These are phyloP conservation scores for Tetradesmus lagerheimii DNA, from an alignment of 139 green algal genomes.

Conservation along the genomic window DNA sequence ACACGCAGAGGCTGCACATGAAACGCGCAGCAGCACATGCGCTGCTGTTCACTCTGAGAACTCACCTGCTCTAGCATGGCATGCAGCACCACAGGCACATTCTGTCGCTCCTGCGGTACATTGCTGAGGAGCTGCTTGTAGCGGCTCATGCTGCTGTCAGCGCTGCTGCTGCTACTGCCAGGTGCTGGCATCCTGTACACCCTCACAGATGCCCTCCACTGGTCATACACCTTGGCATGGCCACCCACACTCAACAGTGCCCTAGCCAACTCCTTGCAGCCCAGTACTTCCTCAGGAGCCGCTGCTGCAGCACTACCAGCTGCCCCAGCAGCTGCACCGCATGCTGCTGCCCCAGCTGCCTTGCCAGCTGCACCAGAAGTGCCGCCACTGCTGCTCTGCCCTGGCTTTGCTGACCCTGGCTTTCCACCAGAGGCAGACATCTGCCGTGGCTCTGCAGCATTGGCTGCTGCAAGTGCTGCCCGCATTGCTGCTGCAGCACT, in stretches of 20 bases:
- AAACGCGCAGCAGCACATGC: neutral
- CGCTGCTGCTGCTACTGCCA: constrained; percentile 7
- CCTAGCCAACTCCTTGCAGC: constrained; percentile 50
- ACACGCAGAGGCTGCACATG: neutral
- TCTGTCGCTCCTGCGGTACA: constrained; percentile 62
- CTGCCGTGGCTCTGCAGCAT: neutral
- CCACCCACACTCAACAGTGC: constrained; percentile 42
- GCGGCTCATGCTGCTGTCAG: constrained; percentile 24
- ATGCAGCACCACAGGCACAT: constrained; percentile 67
- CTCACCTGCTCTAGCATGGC: constrained; percentile 71
- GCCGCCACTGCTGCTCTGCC: neutral
- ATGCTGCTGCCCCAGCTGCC: neutral
- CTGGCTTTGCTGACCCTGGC: neutral
- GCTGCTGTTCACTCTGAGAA: too few relatives aligned
- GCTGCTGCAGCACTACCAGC: constrained; percentile 19
- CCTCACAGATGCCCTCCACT: constrained; percentile 55
- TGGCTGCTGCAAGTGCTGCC: constrained; percentile 22
- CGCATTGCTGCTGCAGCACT: constrained; percentile 27
- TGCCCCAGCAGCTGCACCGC: neutral
- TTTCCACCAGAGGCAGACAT: neutral
- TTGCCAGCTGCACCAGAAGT: neutral
- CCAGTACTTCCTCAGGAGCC: constrained; percentile 45
- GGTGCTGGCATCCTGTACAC: constrained; percentile 51
- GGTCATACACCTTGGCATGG: constrained; percentile 55
- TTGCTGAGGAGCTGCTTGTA: constrained; percentile 60